Base-by-base conservation (phyloP, 768 basidiomycete species). In the Leucocoprinus leucothites region DNA sequence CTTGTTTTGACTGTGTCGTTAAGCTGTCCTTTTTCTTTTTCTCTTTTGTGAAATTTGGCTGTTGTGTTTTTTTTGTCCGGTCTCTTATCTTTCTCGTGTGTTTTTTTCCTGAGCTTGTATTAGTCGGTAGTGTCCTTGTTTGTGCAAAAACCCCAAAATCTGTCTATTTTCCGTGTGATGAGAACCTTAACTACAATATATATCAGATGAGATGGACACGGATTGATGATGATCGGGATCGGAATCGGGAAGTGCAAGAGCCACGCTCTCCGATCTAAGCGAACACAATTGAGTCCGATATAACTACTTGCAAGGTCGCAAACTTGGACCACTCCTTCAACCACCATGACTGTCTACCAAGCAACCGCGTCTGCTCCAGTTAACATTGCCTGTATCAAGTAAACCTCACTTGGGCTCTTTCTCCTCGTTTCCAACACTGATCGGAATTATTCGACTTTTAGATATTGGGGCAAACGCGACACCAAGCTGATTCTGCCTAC, bases 321-420 rank as follows among this genome's bases (percentile, higher is more conserved):
- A 31, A 16, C 40, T 53, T 41, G 34, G 21, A 40, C 45, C 45
- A 45, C 44, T 18, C 26, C 36, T 26, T 38, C 22, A 6, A 19
- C 42, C 16, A 47, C 40, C 48, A 57, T 58, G 56, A 61, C 82
- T 57, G 63, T 83, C 62, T 85, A 82, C 75, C 85, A 92, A 74
- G 94, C 93, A 7, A 97, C 94, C 13, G 84, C 86, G 0, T 90
- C 94, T 58, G 94, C 94, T 0, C 94, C 94, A 3, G 94, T 98
- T 56, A 98, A 98, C 73, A 98, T 98, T 65, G 94, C 94, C n/a
- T 91, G 89, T 67, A 97, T 98, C 74, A 98, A 98, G 94, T 95
- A 56, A 64, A 70, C 44, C 16, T 31, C 34, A 11, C 14, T 22
- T 46, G 26, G 2, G 18, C 16, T 8, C 3, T 31, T 38, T n/a